Conservation (phyloP, 257 asterid genomes). For the Ehretia macrophylla region DNA sequence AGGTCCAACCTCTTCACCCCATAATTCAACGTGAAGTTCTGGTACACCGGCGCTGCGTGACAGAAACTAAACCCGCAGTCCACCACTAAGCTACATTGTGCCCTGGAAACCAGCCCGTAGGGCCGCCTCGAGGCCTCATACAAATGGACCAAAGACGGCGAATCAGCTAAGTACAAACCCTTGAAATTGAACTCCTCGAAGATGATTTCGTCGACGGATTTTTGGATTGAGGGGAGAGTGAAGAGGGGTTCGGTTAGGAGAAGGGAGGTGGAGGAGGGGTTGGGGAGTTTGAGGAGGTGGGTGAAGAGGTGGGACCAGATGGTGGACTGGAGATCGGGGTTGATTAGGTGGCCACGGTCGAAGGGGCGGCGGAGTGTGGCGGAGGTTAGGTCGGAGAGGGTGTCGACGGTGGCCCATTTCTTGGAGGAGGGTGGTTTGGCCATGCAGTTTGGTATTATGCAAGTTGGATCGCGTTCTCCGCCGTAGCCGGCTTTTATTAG, state of each 20-base stretch:
- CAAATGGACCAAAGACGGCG: slow-evolving; percentile 80
- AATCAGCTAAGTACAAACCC: slow-evolving; percentile 64
- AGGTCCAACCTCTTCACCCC: slow-evolving; percentile 86
- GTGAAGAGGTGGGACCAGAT: slow-evolving; percentile 77
- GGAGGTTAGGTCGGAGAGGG: slow-evolving; percentile 91
- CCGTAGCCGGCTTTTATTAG: slow-evolving; percentile 83
- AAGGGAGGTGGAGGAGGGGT: slow-evolving; percentile 58
- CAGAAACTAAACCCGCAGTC: slow-evolving; percentile 92
- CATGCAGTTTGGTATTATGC: slow-evolving; percentile 82
- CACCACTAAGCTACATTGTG: slow-evolving; percentile 89
- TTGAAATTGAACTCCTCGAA: slow-evolving; percentile 84
- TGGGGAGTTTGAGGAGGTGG: slow-evolving; percentile 50
- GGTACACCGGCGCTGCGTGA: slow-evolving; percentile 91
- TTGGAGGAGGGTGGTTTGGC: slow-evolving; percentile 82
- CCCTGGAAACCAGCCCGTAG: slow-evolving; percentile 58
- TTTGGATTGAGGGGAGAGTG: slow-evolving; percentile 76
- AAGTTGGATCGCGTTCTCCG: slow-evolving; percentile 81
- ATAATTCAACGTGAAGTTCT: slow-evolving; percentile 76
- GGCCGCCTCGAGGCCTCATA: slow-evolving; percentile 88
- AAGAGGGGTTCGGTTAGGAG: slow-evolving; percentile 89
- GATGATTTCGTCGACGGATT: slow-evolving; percentile 65
- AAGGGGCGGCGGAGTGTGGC: slow-evolving; percentile 94
- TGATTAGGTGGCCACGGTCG: slow-evolving; percentile 88
- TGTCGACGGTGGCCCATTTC: slow-evolving; percentile 78
- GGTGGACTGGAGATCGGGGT: slow-evolving; percentile 87